phyloP scores from a whole-genome alignment of 768 basidiomycete species.

The Leccinum uliginosum region DNA sequence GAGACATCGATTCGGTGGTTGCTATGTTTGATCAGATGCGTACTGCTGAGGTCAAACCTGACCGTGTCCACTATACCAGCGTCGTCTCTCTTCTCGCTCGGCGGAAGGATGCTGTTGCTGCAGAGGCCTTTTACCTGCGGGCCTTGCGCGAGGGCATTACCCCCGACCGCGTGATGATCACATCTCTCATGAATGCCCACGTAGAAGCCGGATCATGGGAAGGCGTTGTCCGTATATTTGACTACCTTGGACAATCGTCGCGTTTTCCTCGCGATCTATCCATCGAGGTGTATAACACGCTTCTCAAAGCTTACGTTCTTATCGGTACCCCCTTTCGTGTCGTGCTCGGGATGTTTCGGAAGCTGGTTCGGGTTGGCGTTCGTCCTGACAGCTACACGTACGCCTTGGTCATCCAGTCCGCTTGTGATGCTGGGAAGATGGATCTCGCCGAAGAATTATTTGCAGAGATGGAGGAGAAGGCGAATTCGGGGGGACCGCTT shows the following conservation, averaged over 20 bases:
- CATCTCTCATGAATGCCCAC: constrained; percentile 76
- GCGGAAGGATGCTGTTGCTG: constrained; percentile 56
- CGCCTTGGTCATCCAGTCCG: constrained; percentile 72
- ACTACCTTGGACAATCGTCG: constrained; percentile 44
- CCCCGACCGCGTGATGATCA: constrained; percentile 63
- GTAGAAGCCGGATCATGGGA: constrained; percentile 78
- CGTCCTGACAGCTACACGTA: constrained; percentile 64
- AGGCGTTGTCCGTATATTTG: constrained; percentile 67
- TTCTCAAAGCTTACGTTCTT: constrained; percentile 80
- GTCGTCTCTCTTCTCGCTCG: constrained; percentile 64
- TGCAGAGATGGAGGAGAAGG: constrained; percentile 56
- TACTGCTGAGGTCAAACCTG: constrained; percentile 41
- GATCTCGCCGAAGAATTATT: constrained; percentile 62
- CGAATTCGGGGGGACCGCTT: constrained; percentile 31
- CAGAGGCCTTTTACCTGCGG: constrained; percentile 61
- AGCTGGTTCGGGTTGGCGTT: constrained; percentile 44
- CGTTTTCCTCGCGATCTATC: constrained; percentile 39
- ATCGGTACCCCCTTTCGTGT: constrained; percentile 71
- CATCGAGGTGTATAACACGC: constrained; percentile 67
- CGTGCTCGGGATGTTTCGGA: constrained; percentile 59
- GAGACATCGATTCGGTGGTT: constrained; percentile 50
- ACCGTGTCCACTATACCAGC: constrained; percentile 55
- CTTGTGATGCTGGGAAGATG: constrained; percentile 70
- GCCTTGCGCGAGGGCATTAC: constrained; percentile 58
- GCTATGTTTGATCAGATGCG: constrained; percentile 61